Evolutionary conservation across 805 yeast species (phyloP), one percentile per base, ranked within the genome.

Genomic region (Aciculoconidium aculeatum): DNA sequence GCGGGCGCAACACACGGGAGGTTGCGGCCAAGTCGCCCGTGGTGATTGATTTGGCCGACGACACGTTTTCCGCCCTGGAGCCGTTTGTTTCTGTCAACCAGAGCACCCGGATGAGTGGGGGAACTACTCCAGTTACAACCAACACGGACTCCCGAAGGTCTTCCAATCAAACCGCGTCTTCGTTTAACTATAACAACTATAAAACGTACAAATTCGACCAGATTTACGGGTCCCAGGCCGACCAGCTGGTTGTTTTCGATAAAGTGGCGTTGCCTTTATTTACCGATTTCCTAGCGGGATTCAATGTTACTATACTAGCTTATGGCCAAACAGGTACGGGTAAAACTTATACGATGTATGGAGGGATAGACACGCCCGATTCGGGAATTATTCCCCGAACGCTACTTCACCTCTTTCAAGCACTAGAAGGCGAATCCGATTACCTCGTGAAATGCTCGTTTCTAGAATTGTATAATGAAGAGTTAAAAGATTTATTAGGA

Each of bases 241-340:
- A 77, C 43, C 96, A 87, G 53, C 58, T 64, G 24, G 58, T 67
- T 21, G 51, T 87, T 1, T 87, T 78, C 42, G 73, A 77, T 13
- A 72, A 72, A 15, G 79, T 80, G 11, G 94, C 88, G 0, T 65
- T 69, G 15, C 95, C 88, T 38, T 70, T 86, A 35, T 56, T 86
- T 34, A 59, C 67, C 30, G 94, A 90, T 12, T 81, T 78, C 49
- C 37, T 71, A 27, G 49, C 52, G 27, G 79, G 80, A 10, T 53
- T 39, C 36, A 85, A 84, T 49, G 85, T 87, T 41, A 81, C 95
- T 0, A 69, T 85, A 16, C 65, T 86, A 41, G 94, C 92, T 0
- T 74, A 74, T 46, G 80, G 80, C 13, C 94, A 85, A 68, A 86
- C 95, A 0, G 92, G 95, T 1, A 82, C 94, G 0, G 95, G 95